Evolutionary conservation across 257 asterid species (phyloP).

Genomic region (Echites panduratus): DNA sequence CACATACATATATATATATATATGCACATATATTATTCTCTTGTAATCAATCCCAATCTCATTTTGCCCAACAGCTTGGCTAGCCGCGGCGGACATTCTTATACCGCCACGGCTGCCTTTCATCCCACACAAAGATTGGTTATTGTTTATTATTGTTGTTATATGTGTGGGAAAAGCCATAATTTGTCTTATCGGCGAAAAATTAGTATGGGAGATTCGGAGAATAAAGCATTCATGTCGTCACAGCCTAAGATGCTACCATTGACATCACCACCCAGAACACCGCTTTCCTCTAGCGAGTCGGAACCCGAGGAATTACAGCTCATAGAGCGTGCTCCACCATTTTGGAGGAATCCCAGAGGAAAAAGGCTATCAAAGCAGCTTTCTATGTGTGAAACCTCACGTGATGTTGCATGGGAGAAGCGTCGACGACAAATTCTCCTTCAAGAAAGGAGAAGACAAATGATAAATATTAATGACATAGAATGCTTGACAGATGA

Average conservation of each 20-base stretch:
- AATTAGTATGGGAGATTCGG: conserved; percentile 20
- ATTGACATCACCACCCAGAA: background rate
- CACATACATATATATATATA: too few relatives aligned
- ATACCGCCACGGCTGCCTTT: conserved; percentile 44
- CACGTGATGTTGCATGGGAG: conserved; percentile 78
- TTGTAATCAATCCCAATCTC: background rate
- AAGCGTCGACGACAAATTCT: conserved; percentile 57
- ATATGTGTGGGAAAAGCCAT: background rate
- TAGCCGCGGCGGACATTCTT: conserved; percentile 51
- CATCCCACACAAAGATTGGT: too few relatives aligned
- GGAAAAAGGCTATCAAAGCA: conserved; percentile 53
- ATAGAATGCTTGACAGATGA: conserved; percentile 51
- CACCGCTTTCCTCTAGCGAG: conserved; percentile 25
- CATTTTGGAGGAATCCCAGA: conserved; percentile 47
- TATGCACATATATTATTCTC: background rate
- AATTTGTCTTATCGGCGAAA: background rate
- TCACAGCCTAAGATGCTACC: too few relatives aligned
- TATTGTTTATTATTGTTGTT: background rate
- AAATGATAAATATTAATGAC: conserved; percentile 17
- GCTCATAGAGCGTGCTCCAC: conserved; percentile 66
- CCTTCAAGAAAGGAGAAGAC: conserved; percentile 36
- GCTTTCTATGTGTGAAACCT: conserved; percentile 66
- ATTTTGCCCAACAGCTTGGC: conserved; percentile 23
- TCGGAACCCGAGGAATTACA: conserved; percentile 60
- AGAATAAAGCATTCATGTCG: background rate